phyloP scores from a whole-genome alignment of 345 rosid species.

The Murraya paniculata region DNA sequence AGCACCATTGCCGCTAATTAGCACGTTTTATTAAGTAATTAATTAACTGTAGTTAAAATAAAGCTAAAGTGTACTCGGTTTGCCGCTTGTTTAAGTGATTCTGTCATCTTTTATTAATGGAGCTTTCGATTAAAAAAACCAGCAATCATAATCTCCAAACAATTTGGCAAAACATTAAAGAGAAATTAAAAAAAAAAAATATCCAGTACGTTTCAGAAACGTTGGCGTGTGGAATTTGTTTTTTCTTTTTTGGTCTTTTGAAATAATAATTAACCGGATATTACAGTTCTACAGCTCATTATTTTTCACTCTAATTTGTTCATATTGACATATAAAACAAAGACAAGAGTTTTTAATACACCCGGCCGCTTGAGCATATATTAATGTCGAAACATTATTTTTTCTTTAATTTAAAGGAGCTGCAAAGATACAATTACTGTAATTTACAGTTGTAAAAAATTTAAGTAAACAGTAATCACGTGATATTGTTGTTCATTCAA shows the following conservation, averaged over 20 bases:
- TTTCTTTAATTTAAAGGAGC: background rate
- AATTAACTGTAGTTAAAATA: background rate
- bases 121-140: conserved; percentile 6
- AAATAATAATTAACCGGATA: background rate
- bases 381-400: background rate
- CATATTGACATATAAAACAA: background rate
- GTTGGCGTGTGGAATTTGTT: background rate
- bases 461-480: too few relatives aligned
- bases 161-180: background rate
- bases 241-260: background rate
- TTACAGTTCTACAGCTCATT: background rate
- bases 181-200: background rate
- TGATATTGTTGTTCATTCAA: too few relatives aligned
- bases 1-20: background rate
- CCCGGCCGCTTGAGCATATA: background rate
- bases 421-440: too few relatives aligned
- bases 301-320: background rate
- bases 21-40: background rate
- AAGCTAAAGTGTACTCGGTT: background rate
- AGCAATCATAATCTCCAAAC: background rate
- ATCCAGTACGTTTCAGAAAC: background rate
- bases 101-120: background rate
- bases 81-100: background rate
- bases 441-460: too few relatives aligned
- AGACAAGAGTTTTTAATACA: background rate